Conservation (phyloP, 2,329 filamentous ascomycete species). For the Pseudogymnoascus sp. region DNA sequence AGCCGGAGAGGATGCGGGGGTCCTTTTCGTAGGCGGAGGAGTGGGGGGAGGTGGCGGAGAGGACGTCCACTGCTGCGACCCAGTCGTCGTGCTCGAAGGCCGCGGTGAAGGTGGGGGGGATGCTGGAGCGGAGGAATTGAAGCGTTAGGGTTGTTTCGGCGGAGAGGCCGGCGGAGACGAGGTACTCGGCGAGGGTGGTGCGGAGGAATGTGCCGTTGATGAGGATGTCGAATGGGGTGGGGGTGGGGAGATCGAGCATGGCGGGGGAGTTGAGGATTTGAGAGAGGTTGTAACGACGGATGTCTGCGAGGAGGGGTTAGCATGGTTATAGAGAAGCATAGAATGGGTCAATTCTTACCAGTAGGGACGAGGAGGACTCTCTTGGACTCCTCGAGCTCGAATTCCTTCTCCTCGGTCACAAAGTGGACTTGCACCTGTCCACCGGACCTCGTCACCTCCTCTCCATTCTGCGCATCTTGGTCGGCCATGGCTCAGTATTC, state of each 20-base stretch:
- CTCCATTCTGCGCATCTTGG: background rate
- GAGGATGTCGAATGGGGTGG: constrained; percentile 86
- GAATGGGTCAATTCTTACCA: constrained; percentile 31
- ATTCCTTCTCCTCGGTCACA: constrained; percentile 52
- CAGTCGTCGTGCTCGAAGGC: constrained; percentile 97
- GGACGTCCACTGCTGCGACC: constrained; percentile 79
- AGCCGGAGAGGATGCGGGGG: constrained; percentile 72
- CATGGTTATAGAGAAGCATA: background rate
- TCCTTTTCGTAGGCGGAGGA: constrained; percentile 40
- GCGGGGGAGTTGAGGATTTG: constrained; percentile 63
- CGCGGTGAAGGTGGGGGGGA: constrained; percentile 80
- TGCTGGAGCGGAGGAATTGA: constrained; percentile 86
- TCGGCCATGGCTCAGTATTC: constrained; percentile 7
- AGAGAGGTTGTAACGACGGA: constrained; percentile 62
- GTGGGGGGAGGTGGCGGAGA: constrained; percentile 57
- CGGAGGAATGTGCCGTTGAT: constrained; percentile 89
- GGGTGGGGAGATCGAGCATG: constrained; percentile 55
- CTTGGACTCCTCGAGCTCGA: constrained; percentile 54
- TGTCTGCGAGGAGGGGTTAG: constrained; percentile 36
- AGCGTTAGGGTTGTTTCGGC: constrained; percentile 79
- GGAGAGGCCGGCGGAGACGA: constrained; percentile 76
- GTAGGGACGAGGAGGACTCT: constrained; percentile 54
- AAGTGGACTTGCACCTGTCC: constrained; percentile 60
- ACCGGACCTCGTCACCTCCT: constrained; percentile 5
- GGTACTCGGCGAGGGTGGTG: constrained; percentile 82